These are phyloP conservation scores for Lotus japonicus DNA, from an alignment of 306 rosid species.

Conservation along the genomic window DNA sequence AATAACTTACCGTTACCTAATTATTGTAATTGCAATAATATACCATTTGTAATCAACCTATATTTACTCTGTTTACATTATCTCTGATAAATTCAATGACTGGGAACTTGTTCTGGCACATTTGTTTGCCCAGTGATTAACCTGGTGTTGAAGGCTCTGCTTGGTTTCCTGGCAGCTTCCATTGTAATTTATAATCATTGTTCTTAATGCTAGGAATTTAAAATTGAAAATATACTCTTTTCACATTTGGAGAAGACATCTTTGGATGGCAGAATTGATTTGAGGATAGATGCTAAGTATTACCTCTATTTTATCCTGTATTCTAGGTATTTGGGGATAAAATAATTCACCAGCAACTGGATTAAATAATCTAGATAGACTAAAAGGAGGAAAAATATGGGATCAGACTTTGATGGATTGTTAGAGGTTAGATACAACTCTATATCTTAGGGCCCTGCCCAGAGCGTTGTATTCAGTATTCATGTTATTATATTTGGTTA, in stretches of 20 bases:
- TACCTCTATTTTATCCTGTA: not conserved
- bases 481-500: not conserved
- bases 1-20: no score
- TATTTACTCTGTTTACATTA: no score
- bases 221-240: not conserved
- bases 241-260: not conserved
- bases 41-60: no score
- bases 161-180: not conserved
- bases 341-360: not conserved
- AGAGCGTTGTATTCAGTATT: not conserved
- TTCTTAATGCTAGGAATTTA: not conserved
- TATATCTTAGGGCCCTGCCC: not conserved
- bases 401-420: not conserved
- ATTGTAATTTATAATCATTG: not conserved
- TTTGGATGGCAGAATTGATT: not conserved
- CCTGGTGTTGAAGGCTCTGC: not conserved
- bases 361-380: not conserved
- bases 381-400: not conserved
- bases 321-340: not conserved
- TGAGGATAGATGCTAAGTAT: not conserved
- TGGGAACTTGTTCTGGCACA: not conserved
- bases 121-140: not conserved
- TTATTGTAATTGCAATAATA: no score
- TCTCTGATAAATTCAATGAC: not conserved
- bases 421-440: not conserved